Percentiles rank a stretch among this genome's conserved stretches.
These are phyloP conservation scores for Marasmius sp. DNA, from an alignment of 1,284 basidiomycete genomes.

Conservation along the genomic window DNA sequence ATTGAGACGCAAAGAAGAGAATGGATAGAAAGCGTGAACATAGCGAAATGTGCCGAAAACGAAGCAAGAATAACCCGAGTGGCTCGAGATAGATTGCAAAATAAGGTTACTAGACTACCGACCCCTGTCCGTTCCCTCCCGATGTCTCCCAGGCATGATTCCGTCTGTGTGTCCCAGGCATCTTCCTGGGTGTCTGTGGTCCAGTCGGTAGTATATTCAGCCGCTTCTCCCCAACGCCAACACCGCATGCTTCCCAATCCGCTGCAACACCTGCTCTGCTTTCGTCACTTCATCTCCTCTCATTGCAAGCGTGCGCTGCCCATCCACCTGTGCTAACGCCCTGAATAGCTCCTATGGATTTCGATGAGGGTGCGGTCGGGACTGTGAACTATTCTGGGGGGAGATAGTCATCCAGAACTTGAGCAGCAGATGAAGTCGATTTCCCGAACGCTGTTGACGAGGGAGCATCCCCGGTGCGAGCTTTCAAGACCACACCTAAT, in stretches of 20 bases:
- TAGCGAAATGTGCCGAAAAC: neutral
- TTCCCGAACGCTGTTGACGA: slow-evolving; percentile 14
- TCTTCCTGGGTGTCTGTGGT: slow-evolving; percentile 57
- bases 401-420: slow-evolving; percentile 31
- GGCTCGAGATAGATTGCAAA: neutral
- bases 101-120: neutral
- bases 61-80: neutral
- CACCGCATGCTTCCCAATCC: slow-evolving; percentile 48
- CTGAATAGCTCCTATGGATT: slow-evolving; percentile 61
- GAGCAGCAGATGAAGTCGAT: slow-evolving; percentile 5
- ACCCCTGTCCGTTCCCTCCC: neutral
- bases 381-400: slow-evolving; percentile 7
- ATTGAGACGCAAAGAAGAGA: slow-evolving; percentile 5
- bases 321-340: slow-evolving; percentile 65
- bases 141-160: slow-evolving; percentile 38
- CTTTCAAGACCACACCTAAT: slow-evolving; percentile 36
- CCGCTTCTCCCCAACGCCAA: slow-evolving; percentile 42
- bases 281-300: slow-evolving; percentile 64
- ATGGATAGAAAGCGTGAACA: too few species aligned
- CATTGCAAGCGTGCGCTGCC: slow-evolving; percentile 54
- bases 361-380: slow-evolving; percentile 23
- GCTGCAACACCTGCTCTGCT: slow-evolving; percentile 67
- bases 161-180: slow-evolving; percentile 62
- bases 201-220: too few species aligned
- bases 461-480: slow-evolving; percentile 24